A percentile compares a stretch with the other conserved stretches of the same genome.
phyloP scores from a whole-genome alignment of 352 stramenopile species.

The Globisporangium cederbergense region DNA sequence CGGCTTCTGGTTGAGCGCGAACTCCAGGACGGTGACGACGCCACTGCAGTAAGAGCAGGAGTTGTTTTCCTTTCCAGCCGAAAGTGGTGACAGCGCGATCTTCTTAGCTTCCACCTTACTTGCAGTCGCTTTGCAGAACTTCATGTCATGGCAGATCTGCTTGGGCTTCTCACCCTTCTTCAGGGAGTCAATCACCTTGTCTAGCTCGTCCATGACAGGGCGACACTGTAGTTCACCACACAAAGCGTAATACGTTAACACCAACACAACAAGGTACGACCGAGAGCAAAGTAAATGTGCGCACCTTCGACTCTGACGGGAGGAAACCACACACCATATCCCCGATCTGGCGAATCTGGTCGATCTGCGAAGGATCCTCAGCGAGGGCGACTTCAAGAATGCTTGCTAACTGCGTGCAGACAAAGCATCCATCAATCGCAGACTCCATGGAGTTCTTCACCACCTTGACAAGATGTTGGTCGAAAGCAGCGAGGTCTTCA shows the following conservation, averaged over 20 bases:
- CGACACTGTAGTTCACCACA: slow-evolving; percentile 41
- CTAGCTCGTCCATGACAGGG: slow-evolving; percentile 51
- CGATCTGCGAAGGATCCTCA: slow-evolving; percentile 48
- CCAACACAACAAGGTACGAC: slow-evolving; percentile 1
- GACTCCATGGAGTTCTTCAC: slow-evolving; percentile 33
- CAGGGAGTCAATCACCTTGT: slow-evolving; percentile 57
- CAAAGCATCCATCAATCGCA: slow-evolving; percentile 51
- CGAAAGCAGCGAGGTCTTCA: slow-evolving; percentile 21
- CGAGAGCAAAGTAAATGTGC: background rate
- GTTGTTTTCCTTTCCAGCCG: slow-evolving; percentile 22
- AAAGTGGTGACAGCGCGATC: background rate
- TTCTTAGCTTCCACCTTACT: background rate
- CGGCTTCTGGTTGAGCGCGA: slow-evolving; percentile 48
- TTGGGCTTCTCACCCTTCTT: slow-evolving; percentile 61
- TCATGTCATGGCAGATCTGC: slow-evolving; percentile 60
- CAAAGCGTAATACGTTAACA: slow-evolving; percentile 15
- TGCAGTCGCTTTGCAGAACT: slow-evolving; percentile 34
- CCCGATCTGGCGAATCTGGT: slow-evolving; percentile 56
- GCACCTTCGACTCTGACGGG: slow-evolving; percentile 58
- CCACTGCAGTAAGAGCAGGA: slow-evolving; percentile 64
- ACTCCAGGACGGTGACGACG: slow-evolving; percentile 59
- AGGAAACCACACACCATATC: slow-evolving; percentile 61
- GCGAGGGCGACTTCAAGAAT: slow-evolving; percentile 52
- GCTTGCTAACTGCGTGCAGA: slow-evolving; percentile 64
- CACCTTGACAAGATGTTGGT: slow-evolving; percentile 27